Evolutionary conservation across 768 basidiomycete species (phyloP).

Genomic region (Candolleomyces efflorescens): DNA sequence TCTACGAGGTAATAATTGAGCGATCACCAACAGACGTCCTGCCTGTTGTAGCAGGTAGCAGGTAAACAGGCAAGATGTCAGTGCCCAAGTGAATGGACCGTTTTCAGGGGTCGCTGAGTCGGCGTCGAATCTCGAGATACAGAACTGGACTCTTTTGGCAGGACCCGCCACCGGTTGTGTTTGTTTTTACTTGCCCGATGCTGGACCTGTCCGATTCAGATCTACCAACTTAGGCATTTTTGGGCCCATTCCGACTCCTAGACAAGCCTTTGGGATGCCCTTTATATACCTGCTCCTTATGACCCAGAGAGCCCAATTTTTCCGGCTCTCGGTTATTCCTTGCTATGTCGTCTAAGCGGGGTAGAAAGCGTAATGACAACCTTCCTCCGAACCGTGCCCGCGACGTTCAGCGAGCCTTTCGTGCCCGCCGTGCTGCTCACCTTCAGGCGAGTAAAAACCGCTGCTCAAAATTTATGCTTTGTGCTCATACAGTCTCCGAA

Average conservation of each 20-base stretch:
- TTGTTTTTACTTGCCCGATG: constrained; percentile 7
- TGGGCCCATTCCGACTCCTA: neutral
- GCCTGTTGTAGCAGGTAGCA: too few relatives aligned
- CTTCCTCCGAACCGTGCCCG: constrained; percentile 79
- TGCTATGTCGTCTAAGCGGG: constrained; percentile 81
- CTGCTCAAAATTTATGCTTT: constrained; percentile 13
- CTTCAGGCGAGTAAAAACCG: constrained; percentile 54
- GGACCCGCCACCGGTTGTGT: constrained; percentile 1
- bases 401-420: constrained; percentile 87
- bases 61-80: too few relatives aligned
- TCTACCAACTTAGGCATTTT: neutral
- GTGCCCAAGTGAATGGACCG: too few relatives aligned
- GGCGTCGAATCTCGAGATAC: neutral
- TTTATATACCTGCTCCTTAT: constrained; percentile 36
- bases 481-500: constrained; percentile 30
- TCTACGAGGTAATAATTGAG: too few relatives aligned
- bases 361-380: constrained; percentile 78
- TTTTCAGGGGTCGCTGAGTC: neutral
- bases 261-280: constrained; percentile 26
- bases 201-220: constrained; percentile 19
- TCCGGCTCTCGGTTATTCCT: constrained; percentile 25
- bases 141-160: neutral
- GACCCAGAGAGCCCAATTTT: constrained; percentile 13
- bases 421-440: constrained; percentile 85
- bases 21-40: too few relatives aligned